Conservation (phyloP, 1,139 yeast genomes). For the Zhuliangozyma blackwelliae region DNA sequence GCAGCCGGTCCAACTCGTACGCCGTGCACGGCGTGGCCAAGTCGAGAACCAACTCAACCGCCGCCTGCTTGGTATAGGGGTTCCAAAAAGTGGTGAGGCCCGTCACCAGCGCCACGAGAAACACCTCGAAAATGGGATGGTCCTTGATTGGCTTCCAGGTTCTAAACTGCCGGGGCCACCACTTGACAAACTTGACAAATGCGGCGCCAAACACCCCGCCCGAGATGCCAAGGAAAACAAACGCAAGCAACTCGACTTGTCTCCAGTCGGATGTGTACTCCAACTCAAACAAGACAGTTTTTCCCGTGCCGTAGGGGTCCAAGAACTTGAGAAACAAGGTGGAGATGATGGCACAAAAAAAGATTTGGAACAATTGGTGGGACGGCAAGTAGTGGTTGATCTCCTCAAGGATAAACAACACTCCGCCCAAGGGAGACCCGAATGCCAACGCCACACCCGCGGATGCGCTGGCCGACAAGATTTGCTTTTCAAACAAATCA, state of each 20-base stretch:
- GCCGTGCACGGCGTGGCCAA: slow-evolving; percentile 49
- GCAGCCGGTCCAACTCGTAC: slow-evolving; percentile 21
- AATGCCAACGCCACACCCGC: slow-evolving; percentile 72
- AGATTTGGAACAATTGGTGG: slow-evolving; percentile 54
- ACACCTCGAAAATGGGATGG: slow-evolving; percentile 47
- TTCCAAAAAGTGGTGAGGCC: slow-evolving; percentile 50
- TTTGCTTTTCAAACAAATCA: slow-evolving; percentile 54
- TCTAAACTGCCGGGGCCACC: slow-evolving; percentile 49
- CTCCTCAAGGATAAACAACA: slow-evolving; percentile 60
- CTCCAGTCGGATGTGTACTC: slow-evolving; percentile 56
- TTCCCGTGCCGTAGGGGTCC: slow-evolving; percentile 63
- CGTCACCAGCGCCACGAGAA: slow-evolving; percentile 44
- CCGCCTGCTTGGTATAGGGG: slow-evolving; percentile 50
- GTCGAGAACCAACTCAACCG: slow-evolving; percentile 49
- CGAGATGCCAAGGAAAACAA: slow-evolving; percentile 47
- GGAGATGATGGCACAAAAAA: slow-evolving; percentile 58
- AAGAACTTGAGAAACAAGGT: slow-evolving; percentile 53
- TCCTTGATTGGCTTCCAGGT: slow-evolving; percentile 26
- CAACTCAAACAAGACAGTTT: slow-evolving; percentile 56
- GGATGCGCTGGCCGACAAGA: slow-evolving; percentile 60
- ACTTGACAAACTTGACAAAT: slow-evolving; percentile 46
- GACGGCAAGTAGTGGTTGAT: slow-evolving; percentile 59
- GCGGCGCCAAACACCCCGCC: slow-evolving; percentile 59
- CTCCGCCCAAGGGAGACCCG: slow-evolving; percentile 70
- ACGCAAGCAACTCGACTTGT: slow-evolving; percentile 44